phyloP scores from a whole-genome alignment of 371 early-diverging fungal genomes.

The Blakeslea trispora region DNA sequence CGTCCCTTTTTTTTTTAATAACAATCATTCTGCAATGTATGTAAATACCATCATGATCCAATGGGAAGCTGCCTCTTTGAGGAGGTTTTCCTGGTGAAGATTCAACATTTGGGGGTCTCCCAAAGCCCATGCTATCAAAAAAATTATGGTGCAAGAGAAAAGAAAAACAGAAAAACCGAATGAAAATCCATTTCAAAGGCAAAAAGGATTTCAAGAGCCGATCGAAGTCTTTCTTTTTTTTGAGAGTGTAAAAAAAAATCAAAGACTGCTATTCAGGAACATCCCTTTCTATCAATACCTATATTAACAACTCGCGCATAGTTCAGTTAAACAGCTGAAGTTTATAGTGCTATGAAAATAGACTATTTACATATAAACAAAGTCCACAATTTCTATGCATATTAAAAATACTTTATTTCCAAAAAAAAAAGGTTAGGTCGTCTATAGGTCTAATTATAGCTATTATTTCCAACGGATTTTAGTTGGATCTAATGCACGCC shows the following conservation, averaged over 20 bases:
- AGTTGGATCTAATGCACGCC: constrained; percentile 19
- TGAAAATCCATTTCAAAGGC: too few species aligned
- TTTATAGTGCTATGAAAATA: too few species aligned
- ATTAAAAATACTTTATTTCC: too few species aligned
- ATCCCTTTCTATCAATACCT: too few species aligned
- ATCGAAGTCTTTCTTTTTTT: background rate
- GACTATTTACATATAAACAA: too few species aligned
- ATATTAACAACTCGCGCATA: too few species aligned
- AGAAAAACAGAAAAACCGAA: background rate
- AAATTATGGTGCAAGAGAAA: background rate
- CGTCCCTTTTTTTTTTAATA: too few species aligned
- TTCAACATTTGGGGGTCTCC: constrained; percentile 61
- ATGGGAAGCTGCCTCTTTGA: constrained; percentile 78
- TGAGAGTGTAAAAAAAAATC: too few species aligned
- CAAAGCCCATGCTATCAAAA: constrained; percentile 65
- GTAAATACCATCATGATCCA: constrained; percentile 70
- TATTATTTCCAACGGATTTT: constrained; percentile 22
- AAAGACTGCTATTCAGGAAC: too few species aligned
- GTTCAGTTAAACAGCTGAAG: too few species aligned
- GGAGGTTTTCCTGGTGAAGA: constrained; percentile 72
- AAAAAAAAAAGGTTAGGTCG: too few species aligned
- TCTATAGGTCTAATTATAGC: background rate
- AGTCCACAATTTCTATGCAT: too few species aligned
- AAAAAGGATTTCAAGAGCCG: background rate
- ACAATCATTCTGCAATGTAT: background rate